Conservation (phyloP, 2,329 filamentous ascomycete species). For the Gaeumannomyces sp. region DNA sequence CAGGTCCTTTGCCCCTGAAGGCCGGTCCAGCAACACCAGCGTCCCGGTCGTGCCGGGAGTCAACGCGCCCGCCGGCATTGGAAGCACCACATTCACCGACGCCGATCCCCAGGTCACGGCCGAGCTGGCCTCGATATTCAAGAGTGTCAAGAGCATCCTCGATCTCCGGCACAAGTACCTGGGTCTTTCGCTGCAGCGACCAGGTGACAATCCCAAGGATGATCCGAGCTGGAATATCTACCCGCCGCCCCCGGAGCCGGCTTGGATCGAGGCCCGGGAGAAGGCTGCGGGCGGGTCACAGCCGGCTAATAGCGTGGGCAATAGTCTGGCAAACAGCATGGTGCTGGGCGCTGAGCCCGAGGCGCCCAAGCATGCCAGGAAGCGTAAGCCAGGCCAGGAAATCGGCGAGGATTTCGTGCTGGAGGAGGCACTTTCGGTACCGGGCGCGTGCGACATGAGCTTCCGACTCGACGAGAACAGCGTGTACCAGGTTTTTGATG, state of each 20-base stretch:
- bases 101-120: slow-evolving; percentile 74
- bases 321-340: slow-evolving; percentile 43
- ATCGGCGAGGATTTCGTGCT: slow-evolving; percentile 91
- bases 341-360: slow-evolving; percentile 24
- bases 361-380: slow-evolving; percentile 38
- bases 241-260: slow-evolving; percentile 83
- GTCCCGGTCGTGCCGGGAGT: slow-evolving; percentile 22
- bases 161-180: slow-evolving; percentile 88
- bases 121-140: slow-evolving; percentile 81
- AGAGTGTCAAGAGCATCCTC: slow-evolving; percentile 83
- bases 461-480: slow-evolving; percentile 77
- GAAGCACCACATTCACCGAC: slow-evolving; percentile 60
- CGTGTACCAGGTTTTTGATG: slow-evolving; percentile 89
- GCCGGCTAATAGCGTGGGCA: slow-evolving; percentile 27
- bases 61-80: slow-evolving; percentile 51
- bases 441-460: slow-evolving; percentile 61
- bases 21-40: slow-evolving; percentile 10
- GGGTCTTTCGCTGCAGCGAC: slow-evolving; percentile 71
- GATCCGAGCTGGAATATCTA: slow-evolving; percentile 80
- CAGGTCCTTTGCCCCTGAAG: neutral
- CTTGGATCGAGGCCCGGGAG: slow-evolving; percentile 62
- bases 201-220: slow-evolving; percentile 83
- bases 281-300: slow-evolving; percentile 15
- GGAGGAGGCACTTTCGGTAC: slow-evolving; percentile 68
- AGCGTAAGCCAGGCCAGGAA: slow-evolving; percentile 78